A percentile compares a stretch with the other conserved stretches of the same genome.
Conservation (phyloP, 805 yeast species). For the Komagataella phaffii region DNA sequence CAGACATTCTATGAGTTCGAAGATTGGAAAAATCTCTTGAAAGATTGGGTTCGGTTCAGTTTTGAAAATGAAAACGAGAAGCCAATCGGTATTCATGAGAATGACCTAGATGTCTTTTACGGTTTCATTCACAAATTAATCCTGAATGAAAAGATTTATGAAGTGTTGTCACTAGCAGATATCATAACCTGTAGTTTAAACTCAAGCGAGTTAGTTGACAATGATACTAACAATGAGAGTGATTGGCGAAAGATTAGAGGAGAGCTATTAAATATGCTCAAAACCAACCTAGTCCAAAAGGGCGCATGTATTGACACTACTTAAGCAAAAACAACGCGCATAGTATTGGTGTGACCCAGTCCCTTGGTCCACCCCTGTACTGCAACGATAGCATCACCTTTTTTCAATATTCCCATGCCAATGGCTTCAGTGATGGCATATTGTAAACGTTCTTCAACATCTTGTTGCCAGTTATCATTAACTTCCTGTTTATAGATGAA, state of each 20-base stretch:
- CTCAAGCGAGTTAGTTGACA: neutral
- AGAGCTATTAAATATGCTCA: neutral
- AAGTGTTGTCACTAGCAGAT: neutral
- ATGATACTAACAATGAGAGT: neutral
- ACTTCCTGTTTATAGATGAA: conserved; percentile 61
- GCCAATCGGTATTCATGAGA: neutral
- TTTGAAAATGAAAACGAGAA: neutral
- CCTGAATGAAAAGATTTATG: neutral
- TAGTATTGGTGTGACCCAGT: conserved; percentile 97
- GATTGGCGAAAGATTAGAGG: neutral
- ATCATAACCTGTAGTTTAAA: neutral
- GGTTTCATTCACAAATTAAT: neutral
- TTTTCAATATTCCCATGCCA: conserved; percentile 69
- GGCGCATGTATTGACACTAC: neutral
- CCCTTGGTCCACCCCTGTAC: conserved; percentile 99
- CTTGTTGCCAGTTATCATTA: conserved; percentile 85
- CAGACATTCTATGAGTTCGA: neutral
- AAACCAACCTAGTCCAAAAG: neutral
- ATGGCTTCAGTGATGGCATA: conserved; percentile 88
- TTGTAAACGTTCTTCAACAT: conserved; percentile 88
- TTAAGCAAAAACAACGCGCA: conserved; percentile 78
- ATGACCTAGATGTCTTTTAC: neutral
- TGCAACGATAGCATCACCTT: conserved; percentile 85
- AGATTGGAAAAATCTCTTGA: neutral
- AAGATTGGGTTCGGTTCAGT: neutral